These are phyloP conservation scores for Phytophthora nicotianae DNA, from an alignment of 352 stramenopile species.

Conservation along the genomic window DNA sequence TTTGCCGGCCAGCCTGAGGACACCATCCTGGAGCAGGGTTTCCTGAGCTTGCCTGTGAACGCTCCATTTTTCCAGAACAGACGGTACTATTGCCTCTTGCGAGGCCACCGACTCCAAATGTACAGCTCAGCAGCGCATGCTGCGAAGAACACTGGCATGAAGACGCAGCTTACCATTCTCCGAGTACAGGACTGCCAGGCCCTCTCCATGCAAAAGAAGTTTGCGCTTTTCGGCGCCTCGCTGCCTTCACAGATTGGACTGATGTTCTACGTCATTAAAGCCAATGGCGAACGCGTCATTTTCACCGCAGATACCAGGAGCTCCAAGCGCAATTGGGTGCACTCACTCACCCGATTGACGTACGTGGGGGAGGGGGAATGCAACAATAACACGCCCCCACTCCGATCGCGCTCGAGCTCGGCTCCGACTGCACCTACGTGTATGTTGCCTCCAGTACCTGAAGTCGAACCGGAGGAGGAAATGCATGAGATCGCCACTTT, in stretches of 20 bases:
- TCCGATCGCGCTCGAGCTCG: slow-evolving; percentile 29
- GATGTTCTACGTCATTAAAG: slow-evolving; percentile 76
- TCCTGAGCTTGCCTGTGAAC: slow-evolving; percentile 54
- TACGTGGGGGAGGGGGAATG: slow-evolving; percentile 53
- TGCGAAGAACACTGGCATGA: slow-evolving; percentile 48
- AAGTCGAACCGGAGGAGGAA: slow-evolving; percentile 34
- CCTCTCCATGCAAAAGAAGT: slow-evolving; percentile 65
- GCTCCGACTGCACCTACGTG: slow-evolving; percentile 14
- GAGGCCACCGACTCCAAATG: slow-evolving; percentile 47
- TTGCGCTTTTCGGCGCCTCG: slow-evolving; percentile 60
- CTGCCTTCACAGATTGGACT: slow-evolving; percentile 51
- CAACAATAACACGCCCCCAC: slow-evolving; percentile 12
- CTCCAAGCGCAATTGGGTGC: slow-evolving; percentile 63
- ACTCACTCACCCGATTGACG: slow-evolving; percentile 51
- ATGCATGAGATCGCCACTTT: slow-evolving; percentile 10
- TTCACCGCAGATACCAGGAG: slow-evolving; percentile 51
- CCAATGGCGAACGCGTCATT: slow-evolving; percentile 68
- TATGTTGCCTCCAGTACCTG: slow-evolving; percentile 25
- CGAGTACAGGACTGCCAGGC: slow-evolving; percentile 63
- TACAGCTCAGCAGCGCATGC: slow-evolving; percentile 60
- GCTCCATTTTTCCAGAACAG: slow-evolving; percentile 65
- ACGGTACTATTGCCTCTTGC: slow-evolving; percentile 73
- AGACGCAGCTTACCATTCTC: slow-evolving; percentile 55
- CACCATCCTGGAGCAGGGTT: slow-evolving; percentile 76
- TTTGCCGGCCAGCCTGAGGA: slow-evolving; percentile 55